Conservation (phyloP, 257 asterid genomes). For the Primulina huaijiensis region DNA sequence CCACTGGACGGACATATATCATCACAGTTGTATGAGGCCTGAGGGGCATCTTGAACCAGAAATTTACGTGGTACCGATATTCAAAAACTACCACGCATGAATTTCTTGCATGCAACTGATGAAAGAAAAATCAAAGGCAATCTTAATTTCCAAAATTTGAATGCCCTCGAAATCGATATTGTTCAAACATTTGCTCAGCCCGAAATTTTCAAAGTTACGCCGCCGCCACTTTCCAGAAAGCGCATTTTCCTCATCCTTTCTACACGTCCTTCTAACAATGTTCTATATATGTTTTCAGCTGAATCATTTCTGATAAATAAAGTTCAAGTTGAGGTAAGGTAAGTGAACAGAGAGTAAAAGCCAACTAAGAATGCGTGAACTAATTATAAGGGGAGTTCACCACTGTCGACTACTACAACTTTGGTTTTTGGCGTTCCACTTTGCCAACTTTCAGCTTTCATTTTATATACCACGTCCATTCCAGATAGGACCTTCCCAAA, state of each 20-base stretch:
- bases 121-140: not conserved
- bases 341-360: too few relatives aligned
- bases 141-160: not conserved
- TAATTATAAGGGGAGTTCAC: constrained; percentile 69
- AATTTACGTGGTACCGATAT: not conserved
- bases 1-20: too few relatives aligned
- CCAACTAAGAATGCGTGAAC: too few relatives aligned
- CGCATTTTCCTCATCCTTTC: not conserved
- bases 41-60: not conserved
- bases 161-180: not conserved
- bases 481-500: constrained; percentile 93
- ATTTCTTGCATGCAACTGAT: not conserved
- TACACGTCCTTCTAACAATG: too few relatives aligned
- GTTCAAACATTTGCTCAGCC: too few relatives aligned
- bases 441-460: constrained; percentile 96
- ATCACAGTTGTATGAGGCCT: not conserved
- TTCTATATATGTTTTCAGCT: too few relatives aligned
- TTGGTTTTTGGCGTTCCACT: constrained; percentile 81
- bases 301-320: too few relatives aligned
- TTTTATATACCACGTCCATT: constrained; percentile 89
- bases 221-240: not conserved
- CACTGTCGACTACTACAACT: constrained; percentile 72
- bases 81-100: not conserved
- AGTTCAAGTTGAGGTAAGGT: too few relatives aligned
- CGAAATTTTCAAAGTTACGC: not conserved